These are phyloP conservation scores for Elsinoe fawcettii DNA, from an alignment of 2,329 filamentous ascomycete genomes.

Conservation along the genomic window DNA sequence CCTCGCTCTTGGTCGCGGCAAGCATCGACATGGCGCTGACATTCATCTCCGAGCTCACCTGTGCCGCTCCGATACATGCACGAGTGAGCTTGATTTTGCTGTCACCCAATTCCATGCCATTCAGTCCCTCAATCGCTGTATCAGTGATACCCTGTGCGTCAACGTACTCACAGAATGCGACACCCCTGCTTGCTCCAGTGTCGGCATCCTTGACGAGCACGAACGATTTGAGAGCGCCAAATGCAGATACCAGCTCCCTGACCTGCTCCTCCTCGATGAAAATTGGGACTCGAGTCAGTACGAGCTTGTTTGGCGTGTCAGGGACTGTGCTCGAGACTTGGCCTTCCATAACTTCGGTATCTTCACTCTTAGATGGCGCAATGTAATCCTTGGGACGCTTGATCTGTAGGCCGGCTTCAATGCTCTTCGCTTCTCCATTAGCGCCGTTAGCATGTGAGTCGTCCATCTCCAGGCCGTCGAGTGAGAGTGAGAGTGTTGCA, in stretches of 20 bases:
- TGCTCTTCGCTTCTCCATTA: constrained; percentile 48
- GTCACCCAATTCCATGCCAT: constrained; percentile 88
- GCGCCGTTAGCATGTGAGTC: constrained; percentile 51
- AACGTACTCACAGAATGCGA: constrained; percentile 92
- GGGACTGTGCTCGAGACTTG: constrained; percentile 73
- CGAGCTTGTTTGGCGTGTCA: constrained; percentile 92
- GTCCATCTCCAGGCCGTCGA: constrained; percentile 86
- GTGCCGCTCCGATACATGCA: constrained; percentile 89
- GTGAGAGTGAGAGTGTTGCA: constrained; percentile 79
- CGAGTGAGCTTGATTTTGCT: constrained; percentile 76
- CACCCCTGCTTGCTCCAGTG: constrained; percentile 74
- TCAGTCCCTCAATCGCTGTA: constrained; percentile 81
- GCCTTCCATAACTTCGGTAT: constrained; percentile 65
- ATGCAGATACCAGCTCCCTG: constrained; percentile 78
- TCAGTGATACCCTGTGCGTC: constrained; percentile 65
- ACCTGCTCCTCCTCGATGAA: constrained; percentile 90
- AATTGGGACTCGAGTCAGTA: constrained; percentile 77
- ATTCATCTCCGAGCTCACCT: constrained; percentile 89
- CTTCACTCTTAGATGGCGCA: constrained; percentile 69
- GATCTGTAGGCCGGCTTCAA: constrained; percentile 58
- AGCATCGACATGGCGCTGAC: constrained; percentile 98
- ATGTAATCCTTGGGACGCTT: constrained; percentile 95
- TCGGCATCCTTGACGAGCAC: constrained; percentile 77
- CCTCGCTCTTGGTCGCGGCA: constrained; percentile 68
- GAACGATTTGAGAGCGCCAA: constrained; percentile 90